These are phyloP conservation scores for Globisporangium recalcitrans DNA, from an alignment of 352 stramenopile species.

Conservation along the genomic window DNA sequence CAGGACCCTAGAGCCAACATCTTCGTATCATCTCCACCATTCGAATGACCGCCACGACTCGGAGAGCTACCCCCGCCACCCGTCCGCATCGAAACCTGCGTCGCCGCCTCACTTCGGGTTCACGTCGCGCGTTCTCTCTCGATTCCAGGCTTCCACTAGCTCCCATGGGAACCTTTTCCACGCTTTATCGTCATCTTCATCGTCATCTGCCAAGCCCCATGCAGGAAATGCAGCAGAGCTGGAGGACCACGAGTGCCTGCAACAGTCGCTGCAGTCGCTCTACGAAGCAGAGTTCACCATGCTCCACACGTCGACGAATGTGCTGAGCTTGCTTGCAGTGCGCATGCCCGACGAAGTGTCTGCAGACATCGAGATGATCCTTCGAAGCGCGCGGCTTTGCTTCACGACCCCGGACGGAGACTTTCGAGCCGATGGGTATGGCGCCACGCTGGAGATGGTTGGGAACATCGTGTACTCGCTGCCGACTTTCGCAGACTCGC, in stretches of 20 bases:
- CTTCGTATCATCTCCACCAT: neutral
- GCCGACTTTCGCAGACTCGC: constrained; percentile 1
- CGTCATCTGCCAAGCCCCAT: constrained; percentile 13
- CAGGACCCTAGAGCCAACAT: neutral
- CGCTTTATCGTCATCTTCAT: constrained; percentile 30
- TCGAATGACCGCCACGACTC: constrained; percentile 7
- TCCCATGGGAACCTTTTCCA: constrained; percentile 59
- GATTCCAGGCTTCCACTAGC: constrained; percentile 41
- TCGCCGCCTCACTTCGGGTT: constrained; percentile 41
- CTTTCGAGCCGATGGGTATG: constrained; percentile 61
- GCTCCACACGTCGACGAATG: constrained; percentile 48
- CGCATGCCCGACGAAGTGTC: constrained; percentile 40
- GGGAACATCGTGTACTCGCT: constrained; percentile 36
- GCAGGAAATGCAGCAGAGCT: neutral
- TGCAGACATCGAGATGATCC: constrained; percentile 28
- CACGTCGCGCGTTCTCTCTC: constrained; percentile 72
- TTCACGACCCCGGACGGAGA: constrained; percentile 61
- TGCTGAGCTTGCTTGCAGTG: constrained; percentile 51
- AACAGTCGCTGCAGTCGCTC: constrained; percentile 39
- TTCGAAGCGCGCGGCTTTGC: constrained; percentile 32
- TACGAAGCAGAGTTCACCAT: constrained; percentile 60
- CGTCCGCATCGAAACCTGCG: constrained; percentile 6
- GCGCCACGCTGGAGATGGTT: constrained; percentile 62
- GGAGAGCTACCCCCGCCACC: constrained; percentile 2
- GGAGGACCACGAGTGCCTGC: constrained; percentile 29